Evolutionary conservation across 805 yeast genomes (phyloP).

Genomic region (Starmerella vaccinii): DNA sequence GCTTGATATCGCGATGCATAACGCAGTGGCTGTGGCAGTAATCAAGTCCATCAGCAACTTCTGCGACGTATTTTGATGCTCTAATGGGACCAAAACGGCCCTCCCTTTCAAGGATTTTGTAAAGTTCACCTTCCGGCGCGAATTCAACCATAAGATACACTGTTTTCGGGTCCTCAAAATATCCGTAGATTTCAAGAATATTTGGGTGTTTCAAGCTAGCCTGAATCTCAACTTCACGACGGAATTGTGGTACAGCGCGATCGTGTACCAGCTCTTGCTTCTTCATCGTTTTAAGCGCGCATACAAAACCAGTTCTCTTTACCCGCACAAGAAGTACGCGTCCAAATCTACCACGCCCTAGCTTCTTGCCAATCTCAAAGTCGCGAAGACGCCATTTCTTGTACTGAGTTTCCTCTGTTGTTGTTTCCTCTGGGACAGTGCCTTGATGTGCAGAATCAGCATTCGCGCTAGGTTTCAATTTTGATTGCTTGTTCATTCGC

Average conservation of each 20-base stretch:
- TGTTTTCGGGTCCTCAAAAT: slow-evolving; percentile 68
- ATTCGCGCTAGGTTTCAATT: background rate
- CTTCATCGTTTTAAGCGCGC: slow-evolving; percentile 87
- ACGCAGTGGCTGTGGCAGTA: slow-evolving; percentile 72
- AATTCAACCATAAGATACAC: slow-evolving; percentile 81
- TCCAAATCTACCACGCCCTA: slow-evolving; percentile 93
- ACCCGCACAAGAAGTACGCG: slow-evolving; percentile 83
- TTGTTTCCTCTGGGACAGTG: background rate
- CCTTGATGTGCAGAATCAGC: too few species aligned
- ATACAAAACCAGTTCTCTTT: slow-evolving; percentile 59
- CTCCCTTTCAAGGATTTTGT: slow-evolving; percentile 47
- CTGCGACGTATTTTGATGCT: slow-evolving; percentile 68
- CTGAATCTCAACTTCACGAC: slow-evolving; percentile 88
- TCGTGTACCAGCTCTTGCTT: slow-evolving; percentile 65
- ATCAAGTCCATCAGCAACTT: slow-evolving; percentile 67
- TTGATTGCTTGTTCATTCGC: background rate
- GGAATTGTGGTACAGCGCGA: slow-evolving; percentile 73
- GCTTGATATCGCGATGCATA: slow-evolving; percentile 88
- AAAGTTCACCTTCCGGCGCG: slow-evolving; percentile 77
- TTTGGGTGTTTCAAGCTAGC: slow-evolving; percentile 63
- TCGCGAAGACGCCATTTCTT: slow-evolving; percentile 41
- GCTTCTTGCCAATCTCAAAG: slow-evolving; percentile 75
- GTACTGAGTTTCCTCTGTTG: background rate
- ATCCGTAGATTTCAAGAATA: slow-evolving; percentile 70
- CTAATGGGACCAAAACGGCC: slow-evolving; percentile 60